Percentiles rank a stretch among this genome's conserved stretches.
Evolutionary conservation across 768 basidiomycete species (phyloP).

Genomic region (Gyrodon lividus): DNA sequence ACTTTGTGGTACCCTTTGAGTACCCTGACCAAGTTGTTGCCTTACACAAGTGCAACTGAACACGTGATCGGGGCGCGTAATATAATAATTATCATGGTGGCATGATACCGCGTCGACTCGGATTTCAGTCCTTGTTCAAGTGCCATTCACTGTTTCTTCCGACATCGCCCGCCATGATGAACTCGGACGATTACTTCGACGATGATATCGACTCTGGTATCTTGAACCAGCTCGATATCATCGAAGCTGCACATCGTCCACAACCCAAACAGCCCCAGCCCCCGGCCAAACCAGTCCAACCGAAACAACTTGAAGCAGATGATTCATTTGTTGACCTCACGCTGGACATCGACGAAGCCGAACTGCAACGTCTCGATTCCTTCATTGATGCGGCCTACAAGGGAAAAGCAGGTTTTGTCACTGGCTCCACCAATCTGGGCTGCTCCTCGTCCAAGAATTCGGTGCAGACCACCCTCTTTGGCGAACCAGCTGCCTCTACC

Average conservation of each 20-base stretch:
- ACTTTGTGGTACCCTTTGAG: too few relatives aligned
- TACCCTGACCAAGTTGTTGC: too few relatives aligned
- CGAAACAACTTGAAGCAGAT: constrained; percentile 30
- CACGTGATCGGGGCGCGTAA: constrained; percentile 17
- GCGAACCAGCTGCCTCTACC: constrained; percentile 39
- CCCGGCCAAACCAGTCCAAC: constrained; percentile 13
- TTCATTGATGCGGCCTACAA: constrained; percentile 50
- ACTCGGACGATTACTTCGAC: constrained; percentile 75
- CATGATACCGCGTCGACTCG: not conserved
- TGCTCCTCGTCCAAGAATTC: constrained; percentile 37
- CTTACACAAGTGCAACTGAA: not conserved
- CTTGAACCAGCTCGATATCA: constrained; percentile 61
- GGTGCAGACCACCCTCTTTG: constrained; percentile 65
- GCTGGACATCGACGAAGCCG: constrained; percentile 56
- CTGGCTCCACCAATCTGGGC: constrained; percentile 34
- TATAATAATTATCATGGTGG: not conserved
- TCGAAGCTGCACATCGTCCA: constrained; percentile 58
- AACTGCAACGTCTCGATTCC: constrained; percentile 52
- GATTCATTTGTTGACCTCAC: constrained; percentile 52
- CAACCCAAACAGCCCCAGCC: constrained; percentile 11
- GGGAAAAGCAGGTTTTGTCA: constrained; percentile 38
- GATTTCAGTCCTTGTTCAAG: too few relatives aligned
- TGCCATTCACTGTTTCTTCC: not conserved
- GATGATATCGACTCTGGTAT: constrained; percentile 62
- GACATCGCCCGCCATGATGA: constrained; percentile 44